Base-by-base conservation (phyloP, 78 protist genomes). In the Mastigamoeba balamuthi region DNA sequence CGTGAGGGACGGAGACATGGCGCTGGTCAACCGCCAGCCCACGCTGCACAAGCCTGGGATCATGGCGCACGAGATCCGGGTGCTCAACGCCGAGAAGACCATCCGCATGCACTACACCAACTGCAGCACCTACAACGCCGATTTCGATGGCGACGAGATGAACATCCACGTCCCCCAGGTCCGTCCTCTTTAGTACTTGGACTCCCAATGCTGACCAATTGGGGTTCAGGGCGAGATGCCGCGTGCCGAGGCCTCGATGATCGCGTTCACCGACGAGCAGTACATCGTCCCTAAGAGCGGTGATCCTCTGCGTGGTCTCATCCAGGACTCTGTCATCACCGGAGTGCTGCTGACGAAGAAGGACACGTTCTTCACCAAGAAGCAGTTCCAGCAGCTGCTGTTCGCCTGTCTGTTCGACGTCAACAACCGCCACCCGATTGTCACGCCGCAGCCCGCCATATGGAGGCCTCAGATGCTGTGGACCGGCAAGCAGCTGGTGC, bases 71-170 rank as follows among this genome's bases (percentile, higher is more conserved):
- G 40, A 41, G 25, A 97, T 78, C 3, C 66, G 77, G 4, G 90
- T 89, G 65, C 74, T 86, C 17, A 77, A 43, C 29, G 39, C 36
- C 27, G 92, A 92, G 66, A 86, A 81, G n/a, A 90, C 96, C 63
- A 66, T 97, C 67, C 88, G 99, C 37, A 70, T 97, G 85, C 99
- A 97, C 83, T 98, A 97, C 77, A 94, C 98, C 63, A 97, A 97
- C 83, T 97, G 99, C 78, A 89, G 88, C 70, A 81, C 97, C 0
- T 97, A 92, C 87, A 97, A 97, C 65, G 99, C 99, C 23, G 99
- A 97, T 77, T 97, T 95, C 36, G 99, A 97, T 70, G 99, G 99
- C 28, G 99, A 97, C 72, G 99, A 97, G 74, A 97, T 97, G 97
- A 97, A 97, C 87, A 48, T 97, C 27, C 99, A 97, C 74, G 81